Percentiles rank a stretch among this genome's conserved stretches.
Conservation (phyloP, 2,329 filamentous ascomycete species). For the Phoma sp. region DNA sequence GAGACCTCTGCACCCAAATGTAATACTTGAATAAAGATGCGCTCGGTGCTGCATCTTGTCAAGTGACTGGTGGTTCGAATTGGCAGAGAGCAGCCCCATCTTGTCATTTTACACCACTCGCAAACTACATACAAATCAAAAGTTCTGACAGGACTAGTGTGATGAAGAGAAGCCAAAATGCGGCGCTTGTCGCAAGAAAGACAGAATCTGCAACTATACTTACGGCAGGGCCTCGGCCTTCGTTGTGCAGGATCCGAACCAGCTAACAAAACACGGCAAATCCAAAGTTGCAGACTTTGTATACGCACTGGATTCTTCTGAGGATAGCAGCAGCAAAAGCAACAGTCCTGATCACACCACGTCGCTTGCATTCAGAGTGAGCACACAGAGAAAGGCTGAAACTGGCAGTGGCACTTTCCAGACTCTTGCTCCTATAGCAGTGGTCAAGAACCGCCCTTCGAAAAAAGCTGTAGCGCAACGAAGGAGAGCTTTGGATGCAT, state of each 20-base stretch:
- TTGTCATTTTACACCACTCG: too few relatives aligned
- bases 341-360: slow-evolving; percentile 5
- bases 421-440: slow-evolving; percentile 26
- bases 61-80: too few relatives aligned
- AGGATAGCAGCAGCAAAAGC: background rate
- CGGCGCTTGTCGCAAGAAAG: slow-evolving; percentile 35
- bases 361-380: slow-evolving; percentile 23
- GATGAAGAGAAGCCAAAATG: slow-evolving; percentile 39
- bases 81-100: too few relatives aligned
- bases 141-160: slow-evolving; percentile 27
- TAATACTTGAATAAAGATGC: too few relatives aligned
- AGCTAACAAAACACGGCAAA: slow-evolving; percentile 38
- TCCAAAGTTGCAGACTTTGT: slow-evolving; percentile 22
- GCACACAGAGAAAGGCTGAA: slow-evolving; percentile 25
- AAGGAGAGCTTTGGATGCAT: slow-evolving; percentile 22
- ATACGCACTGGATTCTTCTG: slow-evolving; percentile 16
- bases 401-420: slow-evolving; percentile 35
- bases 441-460: slow-evolving; percentile 14
- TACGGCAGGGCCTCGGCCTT: slow-evolving; percentile 37
- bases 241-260: slow-evolving; percentile 36
- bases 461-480: slow-evolving; percentile 22
- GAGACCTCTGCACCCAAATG: too few relatives aligned
- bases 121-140: background rate
- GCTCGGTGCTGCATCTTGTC: too few relatives aligned
- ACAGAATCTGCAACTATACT: slow-evolving; percentile 35